Evolutionary conservation across 345 rosid genomes (phyloP), one percentile per base, ranked within the genome.

Genomic region (Salix exigua): DNA sequence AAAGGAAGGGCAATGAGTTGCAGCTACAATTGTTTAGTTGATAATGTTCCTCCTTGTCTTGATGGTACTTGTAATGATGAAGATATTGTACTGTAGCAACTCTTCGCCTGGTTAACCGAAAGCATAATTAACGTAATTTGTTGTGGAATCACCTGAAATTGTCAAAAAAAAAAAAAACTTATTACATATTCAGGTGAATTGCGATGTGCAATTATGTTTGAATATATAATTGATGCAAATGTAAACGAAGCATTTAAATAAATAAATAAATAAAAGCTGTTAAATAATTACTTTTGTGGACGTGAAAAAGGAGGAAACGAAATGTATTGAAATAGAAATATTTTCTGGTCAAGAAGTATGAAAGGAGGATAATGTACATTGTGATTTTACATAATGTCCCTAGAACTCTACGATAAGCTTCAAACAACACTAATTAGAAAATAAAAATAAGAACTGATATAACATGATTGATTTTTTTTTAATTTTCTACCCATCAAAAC

Each of bases 381-480:
- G 78, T 76, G 74, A 79, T 80, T 80, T 85, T 75, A 86, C 84
- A 80, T 66, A 71, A 42, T 66, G 7, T 21, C 73, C 25, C 66
- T 40, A 73, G 64, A 35, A 58, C 30, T 78, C 25, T 66, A 72
- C 61, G 16, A 68, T 2, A 68, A 18, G 42, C 28, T 9, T 31
- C 37, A 37, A 58, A 4, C 25, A 42, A n/a, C 28, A 26, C 14
- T 14, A 37, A 70, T 28, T 6, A 68, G 19, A 55, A 55, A 28
- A 28, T 4, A 2, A 53, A 40, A 28, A 40, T 4, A 26, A 51
- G 8, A 17, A 19, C 18, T 25, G 17, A 23, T 33, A 51, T 18
- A 21, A 72, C 42, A 40, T 23, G n/a, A 66, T 66, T 66, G 30
- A 44, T 42, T 62, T 42, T 48, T 21, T 33, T 33, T 33, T 33